Evolutionary conservation across 805 yeast species (phyloP).

Genomic region (Scheffersomyces spartinae): DNA sequence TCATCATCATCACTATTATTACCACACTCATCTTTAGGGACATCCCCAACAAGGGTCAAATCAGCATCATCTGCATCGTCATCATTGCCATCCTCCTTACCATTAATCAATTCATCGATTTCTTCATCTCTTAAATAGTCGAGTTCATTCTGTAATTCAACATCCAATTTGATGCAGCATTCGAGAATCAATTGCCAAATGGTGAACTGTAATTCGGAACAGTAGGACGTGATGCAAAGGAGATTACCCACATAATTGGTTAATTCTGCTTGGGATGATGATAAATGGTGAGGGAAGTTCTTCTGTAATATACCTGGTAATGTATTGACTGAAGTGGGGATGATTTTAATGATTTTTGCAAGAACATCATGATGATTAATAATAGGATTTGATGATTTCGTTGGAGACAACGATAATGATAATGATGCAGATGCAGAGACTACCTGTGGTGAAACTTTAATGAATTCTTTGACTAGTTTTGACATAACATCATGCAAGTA

Average conservation of each 20-base stretch:
- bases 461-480: constrained; percentile 55
- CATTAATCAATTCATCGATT: constrained; percentile 40
- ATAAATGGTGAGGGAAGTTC: constrained; percentile 68
- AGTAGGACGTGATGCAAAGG: constrained; percentile 49
- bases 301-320: constrained; percentile 47
- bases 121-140: constrained; percentile 70
- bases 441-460: no score
- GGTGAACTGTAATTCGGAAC: constrained; percentile 61
- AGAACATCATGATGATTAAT: constrained; percentile 49
- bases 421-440: no score
- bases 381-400: constrained; percentile 5
- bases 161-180: constrained; percentile 76
- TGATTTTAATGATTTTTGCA: constrained; percentile 49
- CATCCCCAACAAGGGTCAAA: constrained; percentile 9
- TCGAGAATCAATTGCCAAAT: constrained; percentile 78
- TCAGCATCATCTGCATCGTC: constrained; percentile 13
- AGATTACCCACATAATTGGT: constrained; percentile 59
- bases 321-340: constrained; percentile 70
- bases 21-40: constrained; percentile 13
- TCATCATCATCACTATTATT: constrained; percentile 18
- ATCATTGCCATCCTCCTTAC: constrained; percentile 36
- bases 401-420: constrained; percentile 6
- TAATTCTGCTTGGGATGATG: constrained; percentile 40
- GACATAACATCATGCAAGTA: constrained; percentile 81
- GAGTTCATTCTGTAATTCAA: constrained; percentile 78